Conservation (phyloP, 176 grass and related monocot genomes). For the Juncus inflexus region DNA sequence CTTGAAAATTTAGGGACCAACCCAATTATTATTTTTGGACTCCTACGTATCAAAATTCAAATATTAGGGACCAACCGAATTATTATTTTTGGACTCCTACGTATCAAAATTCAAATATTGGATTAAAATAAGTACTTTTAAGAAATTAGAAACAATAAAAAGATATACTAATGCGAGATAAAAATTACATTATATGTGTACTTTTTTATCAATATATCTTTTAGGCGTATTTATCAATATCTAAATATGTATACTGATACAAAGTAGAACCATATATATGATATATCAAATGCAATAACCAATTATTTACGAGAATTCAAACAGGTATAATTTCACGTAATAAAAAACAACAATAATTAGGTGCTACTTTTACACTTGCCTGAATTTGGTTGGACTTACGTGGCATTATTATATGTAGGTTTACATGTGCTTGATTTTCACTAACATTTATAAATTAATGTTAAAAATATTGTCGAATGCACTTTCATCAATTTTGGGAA, state of each 20-base stretch:
- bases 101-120: no score
- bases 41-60: no score
- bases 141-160: no score
- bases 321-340: neutral
- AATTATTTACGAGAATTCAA: neutral
- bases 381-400: slow-evolving; percentile 21
- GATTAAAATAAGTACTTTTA: no score
- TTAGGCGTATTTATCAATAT: neutral
- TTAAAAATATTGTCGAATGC: slow-evolving; percentile 9
- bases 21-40: no score
- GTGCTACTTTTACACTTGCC: slow-evolving; percentile 15
- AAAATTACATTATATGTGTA: neutral
- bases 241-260: neutral
- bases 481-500: neutral
- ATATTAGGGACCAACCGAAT: no score
- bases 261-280: neutral
- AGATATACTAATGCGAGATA: no score
- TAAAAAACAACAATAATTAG: neutral
- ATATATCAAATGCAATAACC: no score
- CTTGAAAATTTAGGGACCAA: no score
- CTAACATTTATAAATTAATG: no score
- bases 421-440: slow-evolving; percentile 16
- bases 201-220: neutral
- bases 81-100: no score
- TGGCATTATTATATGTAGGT: slow-evolving; percentile 12